Base-by-base conservation (phyloP, 805 yeast genomes). In the Metschnikowia koreensis region DNA sequence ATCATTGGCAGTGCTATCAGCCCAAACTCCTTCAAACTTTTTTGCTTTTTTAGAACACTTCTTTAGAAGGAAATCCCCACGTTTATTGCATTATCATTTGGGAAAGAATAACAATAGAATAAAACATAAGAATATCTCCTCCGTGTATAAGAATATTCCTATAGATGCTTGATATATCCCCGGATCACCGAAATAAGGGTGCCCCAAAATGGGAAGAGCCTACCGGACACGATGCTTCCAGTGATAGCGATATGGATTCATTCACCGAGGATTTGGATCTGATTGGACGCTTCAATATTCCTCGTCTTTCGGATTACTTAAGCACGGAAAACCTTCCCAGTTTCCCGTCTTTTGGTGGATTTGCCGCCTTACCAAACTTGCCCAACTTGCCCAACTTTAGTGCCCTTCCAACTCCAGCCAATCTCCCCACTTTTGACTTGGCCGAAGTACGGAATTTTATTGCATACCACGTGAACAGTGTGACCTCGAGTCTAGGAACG, bases 221-320 rank as follows among this genome's bases (percentile, higher is more conserved):
- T 11, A 9, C 26, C 29, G 44, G 44, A 22, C 7, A 41, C 22
- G 50, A 39, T 8, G 47, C 60, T 12, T 41, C 44, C 37, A 51
- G 55, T 44, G 53, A 50, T 44, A 58, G 60, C 41, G 61, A 56
- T 11, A 37, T 49, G 44, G 61, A 55, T 58, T 75, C 79, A 0
- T 56, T 81, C 34, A 70, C 80, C 0, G 70, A 67, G 22, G 81
- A 80, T 9, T 64, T 82, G 46, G 82, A 82, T 48, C 78, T 73
- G 53, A 77, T 83, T 15, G 87, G 87, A 0, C 60, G 70, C 31
- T 63, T 73, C 50, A 74, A 74, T 47, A 50, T 74, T 39, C 58
- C 60, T 7, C 44, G 40, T 15, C 17, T 56, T 29, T 47, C 56
- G 22, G 33, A 46, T 11, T 57, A 55, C 43, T 22, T 52, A 10